phyloP scores from a whole-genome alignment of 139 green algal genomes.

The Zygnema circumcarinatum region DNA sequence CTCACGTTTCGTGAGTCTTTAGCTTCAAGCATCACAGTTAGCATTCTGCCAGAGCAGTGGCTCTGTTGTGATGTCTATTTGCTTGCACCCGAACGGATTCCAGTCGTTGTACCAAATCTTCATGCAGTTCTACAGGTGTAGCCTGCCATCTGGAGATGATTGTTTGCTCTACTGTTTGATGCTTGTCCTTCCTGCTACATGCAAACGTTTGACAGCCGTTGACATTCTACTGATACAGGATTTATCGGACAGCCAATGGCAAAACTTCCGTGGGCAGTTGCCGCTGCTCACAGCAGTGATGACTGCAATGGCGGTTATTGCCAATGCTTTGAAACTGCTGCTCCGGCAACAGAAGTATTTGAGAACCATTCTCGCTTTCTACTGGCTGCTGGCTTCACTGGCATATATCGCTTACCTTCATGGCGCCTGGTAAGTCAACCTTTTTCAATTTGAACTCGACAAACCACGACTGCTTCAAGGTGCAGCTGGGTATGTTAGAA shows the following conservation, averaged over 20 bases:
- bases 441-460: too few relatives aligned
- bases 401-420: conserved; percentile 48
- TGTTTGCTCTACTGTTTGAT: conserved; percentile 7
- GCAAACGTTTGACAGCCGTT: too few relatives aligned
- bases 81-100: not conserved
- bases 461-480: too few relatives aligned
- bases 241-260: conserved; percentile 55
- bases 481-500: too few relatives aligned
- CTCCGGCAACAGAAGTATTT: not conserved
- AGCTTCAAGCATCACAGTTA: too few relatives aligned
- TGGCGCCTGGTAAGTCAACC: conserved; percentile 34
- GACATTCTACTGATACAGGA: conserved; percentile 23
- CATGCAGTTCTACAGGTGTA: not conserved
- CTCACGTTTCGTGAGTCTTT: too few relatives aligned
- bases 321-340: not conserved
- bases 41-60: not conserved
- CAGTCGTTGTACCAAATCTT: not conserved
- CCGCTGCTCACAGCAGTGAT: conserved; percentile 25
- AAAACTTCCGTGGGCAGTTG: conserved; percentile 36
- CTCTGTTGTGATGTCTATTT: not conserved
- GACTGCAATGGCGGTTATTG: not conserved
- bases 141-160: not conserved
- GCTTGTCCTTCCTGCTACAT: not conserved
- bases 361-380: conserved; percentile 24
- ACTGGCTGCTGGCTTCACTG: conserved; percentile 45